Base-by-base conservation (phyloP, 148 eudicot species). In the Rhododendron henanense region DNA sequence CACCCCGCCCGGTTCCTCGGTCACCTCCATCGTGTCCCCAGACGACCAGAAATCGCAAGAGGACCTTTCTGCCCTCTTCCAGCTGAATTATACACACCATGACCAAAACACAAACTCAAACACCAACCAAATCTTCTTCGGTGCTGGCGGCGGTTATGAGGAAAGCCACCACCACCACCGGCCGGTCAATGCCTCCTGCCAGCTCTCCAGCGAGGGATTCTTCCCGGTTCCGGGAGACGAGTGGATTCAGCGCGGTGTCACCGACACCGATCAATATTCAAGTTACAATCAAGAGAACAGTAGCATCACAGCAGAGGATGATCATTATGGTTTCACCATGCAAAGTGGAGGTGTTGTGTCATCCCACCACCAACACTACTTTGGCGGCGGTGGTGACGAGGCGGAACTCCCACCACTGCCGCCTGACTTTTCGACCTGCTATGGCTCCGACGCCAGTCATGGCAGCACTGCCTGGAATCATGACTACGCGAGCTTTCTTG, bases 1-100 rank as follows among this genome's bases (percentile, higher is more conserved):
- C 88, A 87, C 85, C 81, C 89, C 89, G 10, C 82, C 87, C 0
- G 87, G 88, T 9, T 87, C 90, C 82, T 87, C 89, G 37, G 79
- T 86, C 85, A 85, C 89, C 86, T 71, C 86, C 81, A 83, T 86
- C 18, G 80, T 87, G 50, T 85, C 91, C 18, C 88, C 90, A 19
- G 87, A 86, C 33, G 79, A 86, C 57, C 83, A 53, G 9, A 23
- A 76, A 48, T 23, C 78, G 3, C 84, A 57, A 19, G 28, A 82
- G 5, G 11, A 84, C 79, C 76, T 55, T 35, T 55, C 85, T 10
- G 85, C 83, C 31, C 33, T 84, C 51, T 73, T 65, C 84, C 73
- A 33, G 28, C 47, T 39, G 0, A 57, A 81, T 39, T 35, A 33
- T 4, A 0, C 83, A 4, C 63, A 53, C 15, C 83, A 55, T 15